These are phyloP conservation scores for Talaromyces islandicus DNA, from an alignment of 2,329 filamentous ascomycete genomes.

Conservation along the genomic window DNA sequence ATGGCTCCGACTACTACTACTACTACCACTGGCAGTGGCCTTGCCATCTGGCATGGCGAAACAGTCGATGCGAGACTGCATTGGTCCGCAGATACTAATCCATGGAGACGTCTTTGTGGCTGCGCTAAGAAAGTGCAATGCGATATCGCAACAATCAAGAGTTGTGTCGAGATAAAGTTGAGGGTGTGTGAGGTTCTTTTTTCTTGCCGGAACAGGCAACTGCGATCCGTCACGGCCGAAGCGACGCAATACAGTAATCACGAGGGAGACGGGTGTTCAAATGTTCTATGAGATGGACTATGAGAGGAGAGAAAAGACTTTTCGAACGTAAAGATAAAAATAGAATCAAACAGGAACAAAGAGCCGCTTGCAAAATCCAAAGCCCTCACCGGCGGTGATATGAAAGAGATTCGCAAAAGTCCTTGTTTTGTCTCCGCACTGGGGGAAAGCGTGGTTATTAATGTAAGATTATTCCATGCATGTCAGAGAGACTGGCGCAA, in stretches of 20 bases:
- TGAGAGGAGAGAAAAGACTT: too few relatives aligned
- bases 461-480: neutral
- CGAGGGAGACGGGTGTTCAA: too few relatives aligned
- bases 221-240: neutral
- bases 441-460: neutral
- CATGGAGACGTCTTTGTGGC: neutral
- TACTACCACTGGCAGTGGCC: neutral
- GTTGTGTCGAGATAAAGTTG: neutral
- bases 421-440: neutral
- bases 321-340: neutral
- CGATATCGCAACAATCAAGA: neutral
- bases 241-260: neutral
- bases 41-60: neutral
- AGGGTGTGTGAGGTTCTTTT: neutral
- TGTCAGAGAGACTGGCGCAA: neutral
- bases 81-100: neutral
- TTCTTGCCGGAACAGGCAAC: neutral
- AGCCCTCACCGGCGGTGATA: neutral
- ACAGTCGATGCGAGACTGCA: neutral
- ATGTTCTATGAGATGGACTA: too few relatives aligned
- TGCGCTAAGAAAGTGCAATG: neutral
- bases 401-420: neutral
- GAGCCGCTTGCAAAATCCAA: neutral
- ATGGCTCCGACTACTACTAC: neutral
- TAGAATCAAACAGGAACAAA: neutral